Percentiles rank a stretch among this genome's conserved stretches.
These are phyloP conservation scores for Rhizophora mangle DNA, from an alignment of 345 rosid species.

Conservation along the genomic window DNA sequence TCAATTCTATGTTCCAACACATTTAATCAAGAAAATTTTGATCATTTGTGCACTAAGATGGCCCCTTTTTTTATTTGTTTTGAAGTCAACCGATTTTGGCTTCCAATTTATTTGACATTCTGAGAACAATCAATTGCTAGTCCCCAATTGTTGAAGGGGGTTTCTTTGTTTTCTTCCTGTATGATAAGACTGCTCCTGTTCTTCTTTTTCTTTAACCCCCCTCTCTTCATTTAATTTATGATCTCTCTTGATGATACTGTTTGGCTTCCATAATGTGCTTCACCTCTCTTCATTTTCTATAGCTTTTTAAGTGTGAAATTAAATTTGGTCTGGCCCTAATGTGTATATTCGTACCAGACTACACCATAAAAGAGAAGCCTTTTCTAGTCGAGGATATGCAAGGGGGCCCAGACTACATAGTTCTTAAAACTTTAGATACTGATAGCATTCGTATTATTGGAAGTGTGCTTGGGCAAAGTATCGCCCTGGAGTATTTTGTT, in stretches of 20 bases:
- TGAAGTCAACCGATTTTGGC: too few species aligned
- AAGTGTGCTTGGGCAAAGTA: slow-evolving; percentile 94
- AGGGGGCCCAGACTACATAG: slow-evolving; percentile 78
- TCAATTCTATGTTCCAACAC: background rate
- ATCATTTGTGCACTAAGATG: background rate
- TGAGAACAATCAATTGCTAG: background rate
- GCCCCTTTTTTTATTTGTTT: too few species aligned
- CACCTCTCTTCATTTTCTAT: slow-evolving; percentile 6
- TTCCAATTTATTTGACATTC: background rate
- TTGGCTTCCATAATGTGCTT: background rate
- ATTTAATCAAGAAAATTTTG: background rate
- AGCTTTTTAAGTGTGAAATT: slow-evolving; percentile 2
- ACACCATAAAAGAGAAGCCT: slow-evolving; percentile 82
- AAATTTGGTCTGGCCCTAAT: slow-evolving; percentile 14
- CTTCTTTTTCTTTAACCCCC: background rate
- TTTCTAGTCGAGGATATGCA: slow-evolving; percentile 63
- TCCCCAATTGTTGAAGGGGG: background rate
- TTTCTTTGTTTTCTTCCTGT: background rate
- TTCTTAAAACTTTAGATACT: slow-evolving; percentile 71
- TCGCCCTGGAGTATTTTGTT: slow-evolving; percentile 89
- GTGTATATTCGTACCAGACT: slow-evolving; percentile 46
- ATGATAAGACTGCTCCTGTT: background rate
- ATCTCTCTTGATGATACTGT: too few species aligned
- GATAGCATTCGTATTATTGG: slow-evolving; percentile 84
- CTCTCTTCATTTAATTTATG: background rate